Percentiles rank a stretch among this genome's conserved stretches.
Conservation (phyloP, 495 filamentous ascomycete genomes). For the Pyrenula aspistea region DNA sequence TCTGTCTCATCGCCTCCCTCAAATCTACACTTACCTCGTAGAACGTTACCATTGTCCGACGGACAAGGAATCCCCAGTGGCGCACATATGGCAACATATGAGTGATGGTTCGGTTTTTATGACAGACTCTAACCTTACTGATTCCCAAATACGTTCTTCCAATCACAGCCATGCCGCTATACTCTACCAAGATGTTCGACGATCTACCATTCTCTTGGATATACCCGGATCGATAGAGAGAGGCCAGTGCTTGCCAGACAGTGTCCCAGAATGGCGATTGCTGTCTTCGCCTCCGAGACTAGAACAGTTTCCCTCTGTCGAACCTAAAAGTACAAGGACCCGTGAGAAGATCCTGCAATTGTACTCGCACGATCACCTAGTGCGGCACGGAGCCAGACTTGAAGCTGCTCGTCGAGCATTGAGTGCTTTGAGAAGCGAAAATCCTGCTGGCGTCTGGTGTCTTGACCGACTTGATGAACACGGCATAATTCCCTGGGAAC, state of each 20-base stretch:
- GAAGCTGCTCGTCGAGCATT: background rate
- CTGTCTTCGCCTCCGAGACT: background rate
- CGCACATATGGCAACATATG: too few relatives aligned
- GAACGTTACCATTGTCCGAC: too few relatives aligned
- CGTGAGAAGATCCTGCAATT: background rate
- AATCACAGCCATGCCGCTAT: constrained; percentile 6
- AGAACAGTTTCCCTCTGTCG: background rate
- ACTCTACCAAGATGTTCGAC: constrained; percentile 26
- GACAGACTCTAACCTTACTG: too few relatives aligned
- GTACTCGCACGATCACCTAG: background rate
- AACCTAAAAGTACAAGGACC: background rate
- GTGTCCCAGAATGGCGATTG: background rate
- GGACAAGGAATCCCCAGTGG: too few relatives aligned
- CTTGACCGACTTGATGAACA: background rate
- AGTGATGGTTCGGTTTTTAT: too few relatives aligned
- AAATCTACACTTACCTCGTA: too few relatives aligned
- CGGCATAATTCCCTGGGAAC: background rate
- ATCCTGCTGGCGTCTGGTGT: background rate
- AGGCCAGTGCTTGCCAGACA: background rate
- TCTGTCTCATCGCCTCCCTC: background rate
- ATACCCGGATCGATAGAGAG: constrained; percentile 35
- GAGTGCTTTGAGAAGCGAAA: background rate
- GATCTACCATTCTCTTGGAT: constrained; percentile 31
- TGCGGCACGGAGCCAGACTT: background rate
- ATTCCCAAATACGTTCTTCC: too few relatives aligned